Conservation (phyloP, 202 grass and related monocot genomes). For the Eragrostis tef region DNA sequence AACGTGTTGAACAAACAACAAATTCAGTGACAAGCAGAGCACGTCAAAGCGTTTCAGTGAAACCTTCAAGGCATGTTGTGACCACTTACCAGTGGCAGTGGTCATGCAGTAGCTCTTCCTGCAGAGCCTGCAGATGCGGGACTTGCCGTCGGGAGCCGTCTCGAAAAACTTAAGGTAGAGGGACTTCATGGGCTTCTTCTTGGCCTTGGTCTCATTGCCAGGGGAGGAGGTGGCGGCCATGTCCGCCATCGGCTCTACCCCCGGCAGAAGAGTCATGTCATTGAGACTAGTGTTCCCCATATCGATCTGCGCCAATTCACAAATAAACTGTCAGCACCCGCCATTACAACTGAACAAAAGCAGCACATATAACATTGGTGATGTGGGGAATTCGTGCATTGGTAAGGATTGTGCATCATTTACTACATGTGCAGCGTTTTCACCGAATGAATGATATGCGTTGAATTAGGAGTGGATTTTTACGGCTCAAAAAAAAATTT, state of each 20-base stretch:
- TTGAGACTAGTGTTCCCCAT: slow-evolving; percentile 65
- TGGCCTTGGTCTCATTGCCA: slow-evolving; percentile 47
- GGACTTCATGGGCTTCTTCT: slow-evolving; percentile 93
- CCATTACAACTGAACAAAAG: background rate
- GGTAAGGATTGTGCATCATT: background rate
- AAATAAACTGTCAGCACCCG: slow-evolving; percentile 20
- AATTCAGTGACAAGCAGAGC: background rate
- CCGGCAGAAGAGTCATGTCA: slow-evolving; percentile 68
- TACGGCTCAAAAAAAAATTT: background rate
- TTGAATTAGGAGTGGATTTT: background rate
- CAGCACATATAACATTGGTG: background rate
- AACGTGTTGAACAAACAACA: background rate
- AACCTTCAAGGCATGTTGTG: background rate
- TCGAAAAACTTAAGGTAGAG: slow-evolving; percentile 89
- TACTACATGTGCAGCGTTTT: background rate
- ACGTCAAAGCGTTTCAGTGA: background rate
- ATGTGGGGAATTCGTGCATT: background rate
- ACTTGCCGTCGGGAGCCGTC: slow-evolving; percentile 72
- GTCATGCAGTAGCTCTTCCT: slow-evolving; percentile 89
- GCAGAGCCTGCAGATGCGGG: slow-evolving; percentile 82
- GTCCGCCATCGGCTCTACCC: slow-evolving; percentile 46
- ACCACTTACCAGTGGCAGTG: slow-evolving; percentile 75
- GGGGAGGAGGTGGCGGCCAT: slow-evolving; percentile 21
- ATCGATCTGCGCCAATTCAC: background rate
- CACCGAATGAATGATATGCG: background rate